These are phyloP conservation scores for Silene uniflora DNA, from an alignment of 148 eudicot species.

Conservation along the genomic window DNA sequence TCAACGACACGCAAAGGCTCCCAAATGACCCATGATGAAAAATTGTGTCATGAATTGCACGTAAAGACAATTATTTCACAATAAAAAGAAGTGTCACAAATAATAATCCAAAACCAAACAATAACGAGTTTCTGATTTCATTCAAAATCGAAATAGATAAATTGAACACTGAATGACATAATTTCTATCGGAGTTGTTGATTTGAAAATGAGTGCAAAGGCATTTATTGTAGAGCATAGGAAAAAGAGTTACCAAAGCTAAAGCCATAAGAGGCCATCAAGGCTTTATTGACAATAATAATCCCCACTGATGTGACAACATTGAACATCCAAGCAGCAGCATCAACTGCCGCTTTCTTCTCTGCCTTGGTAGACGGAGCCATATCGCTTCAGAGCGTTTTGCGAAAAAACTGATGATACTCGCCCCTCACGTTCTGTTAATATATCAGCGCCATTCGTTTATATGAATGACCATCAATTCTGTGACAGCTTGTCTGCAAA, in stretches of 20 bases:
- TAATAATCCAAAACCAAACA: no score
- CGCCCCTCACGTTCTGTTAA: conserved; percentile 17
- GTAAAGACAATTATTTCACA: no score
- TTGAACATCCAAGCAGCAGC: conserved; percentile 88
- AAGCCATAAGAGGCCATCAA: conserved; percentile 78
- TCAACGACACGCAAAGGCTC: no score
- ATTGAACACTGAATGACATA: background rate
- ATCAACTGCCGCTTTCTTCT: conserved; percentile 71
- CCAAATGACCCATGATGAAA: no score
- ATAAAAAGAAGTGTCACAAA: no score
- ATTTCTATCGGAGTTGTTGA: background rate
- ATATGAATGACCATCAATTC: conserved; percentile 17
- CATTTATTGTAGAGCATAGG: background rate
- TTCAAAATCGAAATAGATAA: background rate
- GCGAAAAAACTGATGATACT: conserved; percentile 9
- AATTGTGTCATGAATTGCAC: no score
- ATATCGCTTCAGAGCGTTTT: conserved; percentile 28
- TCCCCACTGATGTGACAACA: conserved; percentile 82
- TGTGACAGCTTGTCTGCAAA: conserved; percentile 19
- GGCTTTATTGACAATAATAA: conserved; percentile 79
- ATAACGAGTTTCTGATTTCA: no score
- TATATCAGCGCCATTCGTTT: conserved; percentile 13
- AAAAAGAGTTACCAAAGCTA: conserved; percentile 54
- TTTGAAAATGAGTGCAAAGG: background rate
- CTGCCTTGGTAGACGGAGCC: conserved; percentile 71